Evolutionary conservation across 1,139 yeast genomes (phyloP).

Genomic region (Saccharomyces hybrid): DNA sequence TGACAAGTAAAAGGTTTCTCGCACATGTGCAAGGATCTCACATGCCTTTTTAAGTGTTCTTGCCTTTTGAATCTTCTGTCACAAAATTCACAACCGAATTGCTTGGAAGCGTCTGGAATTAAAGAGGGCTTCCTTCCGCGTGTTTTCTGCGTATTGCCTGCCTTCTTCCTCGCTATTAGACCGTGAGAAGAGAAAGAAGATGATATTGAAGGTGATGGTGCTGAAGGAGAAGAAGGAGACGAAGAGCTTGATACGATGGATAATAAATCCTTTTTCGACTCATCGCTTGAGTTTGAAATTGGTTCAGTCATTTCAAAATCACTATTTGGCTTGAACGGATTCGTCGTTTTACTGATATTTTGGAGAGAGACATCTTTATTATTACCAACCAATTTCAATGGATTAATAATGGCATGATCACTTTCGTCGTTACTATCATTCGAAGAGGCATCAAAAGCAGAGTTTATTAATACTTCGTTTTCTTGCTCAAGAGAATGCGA

Average conservation of each 20-base stretch:
- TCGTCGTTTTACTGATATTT: background rate
- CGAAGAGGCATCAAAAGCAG: background rate
- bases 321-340: background rate
- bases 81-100: constrained; percentile 38
- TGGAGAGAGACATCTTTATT: background rate
- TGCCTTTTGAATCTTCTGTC: constrained; percentile 61
- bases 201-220: background rate
- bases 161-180: background rate
- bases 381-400: background rate
- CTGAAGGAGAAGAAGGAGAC: background rate
- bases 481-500: background rate
- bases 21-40: too few species aligned
- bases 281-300: background rate
- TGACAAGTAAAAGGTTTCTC: too few species aligned
- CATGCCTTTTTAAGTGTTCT: too few species aligned
- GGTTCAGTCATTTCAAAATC: background rate
- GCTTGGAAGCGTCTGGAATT: constrained; percentile 27
- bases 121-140: constrained; percentile 15
- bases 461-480: background rate
- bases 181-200: background rate
- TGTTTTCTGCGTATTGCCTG: constrained; percentile 8
- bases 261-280: too few species aligned
- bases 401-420: background rate
- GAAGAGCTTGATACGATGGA: background rate
- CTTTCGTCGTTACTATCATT: background rate